Percentiles rank a stretch among this genome's conserved stretches.
Conservation (phyloP, 306 rosid genomes). For the Citrullus mucosospermus region DNA sequence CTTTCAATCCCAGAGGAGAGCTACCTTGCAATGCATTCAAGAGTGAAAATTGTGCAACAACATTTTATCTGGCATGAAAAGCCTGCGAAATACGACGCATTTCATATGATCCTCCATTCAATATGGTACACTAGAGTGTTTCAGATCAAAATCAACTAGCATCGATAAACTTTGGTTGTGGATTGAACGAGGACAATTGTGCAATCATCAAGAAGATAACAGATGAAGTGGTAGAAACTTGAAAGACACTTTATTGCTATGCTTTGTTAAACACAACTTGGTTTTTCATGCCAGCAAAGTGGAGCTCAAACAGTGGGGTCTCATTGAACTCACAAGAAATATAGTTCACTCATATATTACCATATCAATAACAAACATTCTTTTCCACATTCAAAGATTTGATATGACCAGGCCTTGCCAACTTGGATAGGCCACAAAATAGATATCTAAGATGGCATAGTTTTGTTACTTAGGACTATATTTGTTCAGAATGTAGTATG, state of each 20-base stretch:
- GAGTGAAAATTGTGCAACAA: slow-evolving; percentile 45
- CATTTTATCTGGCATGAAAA: slow-evolving; percentile 60
- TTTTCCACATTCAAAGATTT: not conserved
- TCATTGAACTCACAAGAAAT: not conserved
- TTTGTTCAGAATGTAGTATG: not conserved
- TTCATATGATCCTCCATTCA: slow-evolving; percentile 70
- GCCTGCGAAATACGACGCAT: slow-evolving; percentile 50
- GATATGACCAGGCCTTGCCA: not conserved
- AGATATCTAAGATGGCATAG: not conserved
- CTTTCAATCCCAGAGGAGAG: slow-evolving; percentile 60
- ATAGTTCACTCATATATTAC: not conserved
- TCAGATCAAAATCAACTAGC: slow-evolving; percentile 25
- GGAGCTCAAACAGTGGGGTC: not conserved
- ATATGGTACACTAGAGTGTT: slow-evolving; percentile 63
- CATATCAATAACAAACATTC: not conserved
- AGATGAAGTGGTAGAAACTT: not conserved
- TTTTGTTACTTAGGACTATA: not conserved
- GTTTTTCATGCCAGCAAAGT: not conserved
- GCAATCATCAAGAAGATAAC: not conserved
- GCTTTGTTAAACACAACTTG: not conserved
- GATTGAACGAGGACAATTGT: not conserved
- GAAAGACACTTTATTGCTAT: too few relatives aligned
- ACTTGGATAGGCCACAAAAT: not conserved
- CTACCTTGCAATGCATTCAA: slow-evolving; percentile 39
- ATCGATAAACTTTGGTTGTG: not conserved